Conservation (phyloP, 352 stramenopile genomes). For the Salisapilia sapeloensis region DNA sequence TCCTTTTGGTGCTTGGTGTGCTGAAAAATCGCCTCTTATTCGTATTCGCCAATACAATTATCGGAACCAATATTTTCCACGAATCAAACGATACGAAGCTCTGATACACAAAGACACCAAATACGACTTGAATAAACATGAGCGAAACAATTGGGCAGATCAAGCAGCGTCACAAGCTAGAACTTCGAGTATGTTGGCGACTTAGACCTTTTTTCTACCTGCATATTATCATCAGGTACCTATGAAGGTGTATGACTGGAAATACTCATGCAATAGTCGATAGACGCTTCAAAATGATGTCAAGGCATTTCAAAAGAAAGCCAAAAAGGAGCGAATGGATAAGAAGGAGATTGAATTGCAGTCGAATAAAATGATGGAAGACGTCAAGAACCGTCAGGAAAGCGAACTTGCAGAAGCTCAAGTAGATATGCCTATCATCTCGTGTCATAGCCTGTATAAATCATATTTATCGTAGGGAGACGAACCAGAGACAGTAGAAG, state of each 20-base stretch:
- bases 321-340: slow-evolving; percentile 64
- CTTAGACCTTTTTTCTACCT: background rate
- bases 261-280: background rate
- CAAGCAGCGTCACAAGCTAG: slow-evolving; percentile 80
- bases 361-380: slow-evolving; percentile 32
- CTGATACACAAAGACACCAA: background rate
- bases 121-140: slow-evolving; percentile 8
- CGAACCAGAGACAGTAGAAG: slow-evolving; percentile 1
- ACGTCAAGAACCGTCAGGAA: slow-evolving; percentile 34
- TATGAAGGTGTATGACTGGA: background rate
- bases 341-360: slow-evolving; percentile 59
- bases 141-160: slow-evolving; percentile 57
- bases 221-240: background rate
- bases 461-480: slow-evolving; percentile 1
- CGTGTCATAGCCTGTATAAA: background rate
- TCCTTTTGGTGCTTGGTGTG: background rate
- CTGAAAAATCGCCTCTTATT: background rate
- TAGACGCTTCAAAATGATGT: slow-evolving; percentile 65
- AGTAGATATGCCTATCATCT: slow-evolving; percentile 1
- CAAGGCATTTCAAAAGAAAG: slow-evolving; percentile 72
- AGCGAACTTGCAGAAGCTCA: slow-evolving; percentile 23
- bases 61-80: background rate
- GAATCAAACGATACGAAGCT: background rate
- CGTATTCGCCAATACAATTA: background rate
- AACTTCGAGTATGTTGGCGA: slow-evolving; percentile 54